These are phyloP conservation scores for Stephania cephalantha DNA, from an alignment of 164 flowering plant species.

Conservation along the genomic window DNA sequence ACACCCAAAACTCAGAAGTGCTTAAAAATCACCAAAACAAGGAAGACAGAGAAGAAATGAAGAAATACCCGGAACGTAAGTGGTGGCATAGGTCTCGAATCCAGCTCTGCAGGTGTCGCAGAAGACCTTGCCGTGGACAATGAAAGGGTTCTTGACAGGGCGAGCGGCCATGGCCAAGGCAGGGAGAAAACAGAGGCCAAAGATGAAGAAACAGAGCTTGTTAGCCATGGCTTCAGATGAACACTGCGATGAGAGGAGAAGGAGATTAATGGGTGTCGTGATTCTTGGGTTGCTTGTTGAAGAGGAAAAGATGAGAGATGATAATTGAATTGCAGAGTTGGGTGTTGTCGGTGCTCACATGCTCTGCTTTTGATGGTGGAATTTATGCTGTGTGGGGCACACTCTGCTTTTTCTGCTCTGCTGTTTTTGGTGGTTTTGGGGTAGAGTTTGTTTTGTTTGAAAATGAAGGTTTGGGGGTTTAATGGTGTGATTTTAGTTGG, in stretches of 20 bases:
- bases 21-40: neutral
- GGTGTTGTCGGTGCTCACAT: neutral
- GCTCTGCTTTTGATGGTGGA: neutral
- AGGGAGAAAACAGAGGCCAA: slow-evolving; percentile 42
- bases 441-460: neutral
- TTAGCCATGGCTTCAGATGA: slow-evolving; percentile 30
- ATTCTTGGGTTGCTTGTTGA: neutral
- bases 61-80: slow-evolving; percentile 43
- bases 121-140: slow-evolving; percentile 46
- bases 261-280: neutral
- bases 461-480: too few relatives aligned
- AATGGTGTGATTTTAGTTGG: too few relatives aligned
- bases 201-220: slow-evolving; percentile 14
- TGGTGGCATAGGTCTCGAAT: slow-evolving; percentile 57
- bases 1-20: neutral
- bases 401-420: neutral
- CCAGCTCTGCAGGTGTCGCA: slow-evolving; percentile 73
- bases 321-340: neutral
- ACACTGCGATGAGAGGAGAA: neutral
- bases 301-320: neutral
- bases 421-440: neutral
- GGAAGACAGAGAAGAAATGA: neutral
- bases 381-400: neutral
- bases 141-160: slow-evolving; percentile 21
- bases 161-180: slow-evolving; percentile 31